Conservation (phyloP, 208 protist genomes). For the Acanthamoeba castellanii region DNA sequence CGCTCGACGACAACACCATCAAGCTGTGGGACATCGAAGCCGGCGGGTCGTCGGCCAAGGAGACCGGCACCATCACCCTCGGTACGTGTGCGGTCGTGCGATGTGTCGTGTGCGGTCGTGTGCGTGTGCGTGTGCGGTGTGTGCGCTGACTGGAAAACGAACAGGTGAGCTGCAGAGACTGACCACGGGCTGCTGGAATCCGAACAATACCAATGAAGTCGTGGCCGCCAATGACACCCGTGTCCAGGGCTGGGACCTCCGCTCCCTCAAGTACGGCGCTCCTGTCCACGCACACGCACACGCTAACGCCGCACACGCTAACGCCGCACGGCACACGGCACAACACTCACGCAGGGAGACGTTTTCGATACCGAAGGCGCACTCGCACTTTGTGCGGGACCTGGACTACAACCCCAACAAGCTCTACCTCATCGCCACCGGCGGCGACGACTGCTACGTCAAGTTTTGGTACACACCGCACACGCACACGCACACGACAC, state of each 20-base stretch:
- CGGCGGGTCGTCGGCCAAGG: background rate
- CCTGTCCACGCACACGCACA: background rate
- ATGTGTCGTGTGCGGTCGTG: no score
- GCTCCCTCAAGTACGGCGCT: slow-evolving; percentile 53
- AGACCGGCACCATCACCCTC: slow-evolving; percentile 39
- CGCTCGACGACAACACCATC: slow-evolving; percentile 37
- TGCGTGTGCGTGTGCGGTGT: no score
- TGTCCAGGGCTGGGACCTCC: slow-evolving; percentile 34
- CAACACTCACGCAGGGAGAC: background rate
- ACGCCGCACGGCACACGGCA: no score
- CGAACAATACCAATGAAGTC: background rate
- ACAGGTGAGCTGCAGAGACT: background rate
- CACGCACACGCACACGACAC: no score
- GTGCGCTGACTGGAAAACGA: no score
- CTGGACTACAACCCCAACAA: slow-evolving; percentile 65
- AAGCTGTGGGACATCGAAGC: slow-evolving; percentile 60
- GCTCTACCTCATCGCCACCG: slow-evolving; percentile 48
- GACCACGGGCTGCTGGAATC: slow-evolving; percentile 38
- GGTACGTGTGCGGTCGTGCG: no score
- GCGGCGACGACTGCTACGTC: slow-evolving; percentile 53
- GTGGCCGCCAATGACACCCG: slow-evolving; percentile 20
- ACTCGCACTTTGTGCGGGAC: slow-evolving; percentile 42
- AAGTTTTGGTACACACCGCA: slow-evolving; percentile 59
- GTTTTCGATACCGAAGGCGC: slow-evolving; percentile 14
- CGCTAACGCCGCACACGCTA: background rate